phyloP scores from a whole-genome alignment of 306 rosid genomes.

The Pterocarpus santalinus region DNA sequence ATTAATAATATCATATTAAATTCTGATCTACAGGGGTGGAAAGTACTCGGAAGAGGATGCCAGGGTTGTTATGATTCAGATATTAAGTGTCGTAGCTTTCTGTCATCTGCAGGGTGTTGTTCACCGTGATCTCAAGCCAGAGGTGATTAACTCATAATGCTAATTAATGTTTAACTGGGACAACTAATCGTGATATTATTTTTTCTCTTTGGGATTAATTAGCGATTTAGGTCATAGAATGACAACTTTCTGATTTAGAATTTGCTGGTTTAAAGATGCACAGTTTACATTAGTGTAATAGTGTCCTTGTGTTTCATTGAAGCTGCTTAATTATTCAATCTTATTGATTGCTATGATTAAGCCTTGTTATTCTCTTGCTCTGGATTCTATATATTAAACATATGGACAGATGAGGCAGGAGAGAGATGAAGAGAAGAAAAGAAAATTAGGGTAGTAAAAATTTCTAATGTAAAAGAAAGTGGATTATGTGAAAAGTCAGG shows the following conservation, averaged over 20 bases:
- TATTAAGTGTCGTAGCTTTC: constrained; percentile 66
- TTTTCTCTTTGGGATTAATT: constrained; percentile 21
- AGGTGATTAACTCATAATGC: constrained; percentile 63
- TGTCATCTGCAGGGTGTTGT: constrained; percentile 77
- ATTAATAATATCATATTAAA: constrained; percentile 13
- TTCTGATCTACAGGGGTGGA: constrained; percentile 72
- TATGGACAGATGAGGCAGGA: background rate
- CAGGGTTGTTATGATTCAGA: constrained; percentile 64
- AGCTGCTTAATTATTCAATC: background rate
- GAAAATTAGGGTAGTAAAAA: no score
- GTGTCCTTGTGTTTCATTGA: constrained; percentile 13
- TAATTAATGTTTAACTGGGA: constrained; percentile 14
- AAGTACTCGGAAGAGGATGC: constrained; percentile 75
- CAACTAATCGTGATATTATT: background rate
- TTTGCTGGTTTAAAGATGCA: background rate
- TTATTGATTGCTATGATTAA: background rate
- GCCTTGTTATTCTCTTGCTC: constrained; percentile 12
- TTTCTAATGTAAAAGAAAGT: background rate
- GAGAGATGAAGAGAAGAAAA: background rate
- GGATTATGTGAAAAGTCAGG: background rate
- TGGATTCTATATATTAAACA: background rate
- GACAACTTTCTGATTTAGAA: background rate
- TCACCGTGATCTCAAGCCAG: constrained; percentile 67
- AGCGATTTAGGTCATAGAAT: background rate
- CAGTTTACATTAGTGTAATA: background rate